Evolutionary conservation across 495 filamentous ascomycete genomes (phyloP).

Genomic region (Trichoderma erinaceum): DNA sequence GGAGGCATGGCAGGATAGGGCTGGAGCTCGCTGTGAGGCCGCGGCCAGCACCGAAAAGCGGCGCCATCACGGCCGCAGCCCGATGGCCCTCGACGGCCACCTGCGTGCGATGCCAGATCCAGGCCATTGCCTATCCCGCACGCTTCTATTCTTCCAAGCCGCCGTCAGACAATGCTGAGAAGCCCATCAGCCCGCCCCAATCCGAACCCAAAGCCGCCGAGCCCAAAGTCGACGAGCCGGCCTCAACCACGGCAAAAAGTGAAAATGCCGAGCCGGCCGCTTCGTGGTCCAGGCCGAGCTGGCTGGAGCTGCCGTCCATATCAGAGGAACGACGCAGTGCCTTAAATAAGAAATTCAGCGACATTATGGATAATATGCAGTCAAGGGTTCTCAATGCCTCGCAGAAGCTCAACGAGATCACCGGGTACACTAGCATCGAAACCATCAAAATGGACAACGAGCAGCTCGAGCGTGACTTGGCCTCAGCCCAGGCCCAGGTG

Average conservation of each 20-base stretch:
- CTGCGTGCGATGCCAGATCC: background rate
- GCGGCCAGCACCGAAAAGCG: background rate
- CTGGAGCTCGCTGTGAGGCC: background rate
- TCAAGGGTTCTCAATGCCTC: slow-evolving; percentile 76
- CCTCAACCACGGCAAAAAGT: background rate
- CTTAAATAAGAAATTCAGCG: slow-evolving; percentile 64
- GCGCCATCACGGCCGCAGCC: background rate
- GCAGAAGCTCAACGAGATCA: slow-evolving; percentile 85
- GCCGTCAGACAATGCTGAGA: background rate
- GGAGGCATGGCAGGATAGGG: slow-evolving; percentile 12
- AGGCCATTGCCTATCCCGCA: background rate
- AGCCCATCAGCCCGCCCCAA: background rate
- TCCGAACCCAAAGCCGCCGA: background rate
- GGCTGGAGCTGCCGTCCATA: slow-evolving; percentile 64
- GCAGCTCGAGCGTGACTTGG: slow-evolving; percentile 59
- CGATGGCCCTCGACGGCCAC: background rate
- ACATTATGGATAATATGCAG: slow-evolving; percentile 83
- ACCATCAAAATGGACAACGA: slow-evolving; percentile 71
- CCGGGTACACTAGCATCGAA: slow-evolving; percentile 92
- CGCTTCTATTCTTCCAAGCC: slow-evolving; percentile 8
- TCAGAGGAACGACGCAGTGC: slow-evolving; percentile 65
- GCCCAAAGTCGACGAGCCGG: background rate
- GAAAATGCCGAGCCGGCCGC: background rate
- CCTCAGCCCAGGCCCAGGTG: slow-evolving; percentile 56
- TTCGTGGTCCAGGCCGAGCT: background rate